A percentile compares a stretch with the other conserved stretches of the same genome.
phyloP scores from a whole-genome alignment of 495 filamentous ascomycete genomes.

The Amorphotheca resinae region DNA sequence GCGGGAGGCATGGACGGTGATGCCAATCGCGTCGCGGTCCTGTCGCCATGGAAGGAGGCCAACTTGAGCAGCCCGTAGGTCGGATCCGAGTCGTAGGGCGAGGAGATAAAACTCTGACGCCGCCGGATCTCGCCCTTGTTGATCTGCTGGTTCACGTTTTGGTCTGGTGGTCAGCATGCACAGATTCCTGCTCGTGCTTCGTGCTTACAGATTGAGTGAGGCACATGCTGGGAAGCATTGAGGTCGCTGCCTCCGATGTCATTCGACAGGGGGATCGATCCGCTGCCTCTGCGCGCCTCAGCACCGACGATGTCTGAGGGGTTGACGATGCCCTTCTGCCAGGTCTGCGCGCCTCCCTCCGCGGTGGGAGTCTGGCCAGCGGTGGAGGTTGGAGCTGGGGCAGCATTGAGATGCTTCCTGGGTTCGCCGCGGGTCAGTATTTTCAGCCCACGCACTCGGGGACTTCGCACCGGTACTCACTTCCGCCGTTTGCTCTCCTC shows the following conservation, averaged over 20 bases:
- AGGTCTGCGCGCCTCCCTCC: slow-evolving; percentile 11
- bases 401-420: slow-evolving; percentile 24
- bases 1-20: slow-evolving; percentile 13
- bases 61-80: slow-evolving; percentile 10
- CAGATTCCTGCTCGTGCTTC: neutral
- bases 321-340: slow-evolving; percentile 20
- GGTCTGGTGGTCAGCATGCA: slow-evolving; percentile 7
- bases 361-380: slow-evolving; percentile 14
- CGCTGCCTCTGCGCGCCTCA: slow-evolving; percentile 19
- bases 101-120: slow-evolving; percentile 3
- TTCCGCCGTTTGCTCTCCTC: slow-evolving; percentile 86
- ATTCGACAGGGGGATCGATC: slow-evolving; percentile 20
- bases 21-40: slow-evolving; percentile 6
- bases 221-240: slow-evolving; percentile 32
- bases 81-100: slow-evolving; percentile 4
- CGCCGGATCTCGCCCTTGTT: slow-evolving; percentile 9
- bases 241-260: slow-evolving; percentile 16
- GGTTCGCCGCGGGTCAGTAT: slow-evolving; percentile 10
- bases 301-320: slow-evolving; percentile 21
- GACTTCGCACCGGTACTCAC: slow-evolving; percentile 33
- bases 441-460: neutral
- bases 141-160: slow-evolving; percentile 15
- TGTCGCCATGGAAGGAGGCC: slow-evolving; percentile 13
- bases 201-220: slow-evolving; percentile 30
- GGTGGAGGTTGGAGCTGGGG: slow-evolving; percentile 19